Evolutionary conservation across 2,329 filamentous ascomycete species (phyloP).

Genomic region (Cytospora chrysosperma): DNA sequence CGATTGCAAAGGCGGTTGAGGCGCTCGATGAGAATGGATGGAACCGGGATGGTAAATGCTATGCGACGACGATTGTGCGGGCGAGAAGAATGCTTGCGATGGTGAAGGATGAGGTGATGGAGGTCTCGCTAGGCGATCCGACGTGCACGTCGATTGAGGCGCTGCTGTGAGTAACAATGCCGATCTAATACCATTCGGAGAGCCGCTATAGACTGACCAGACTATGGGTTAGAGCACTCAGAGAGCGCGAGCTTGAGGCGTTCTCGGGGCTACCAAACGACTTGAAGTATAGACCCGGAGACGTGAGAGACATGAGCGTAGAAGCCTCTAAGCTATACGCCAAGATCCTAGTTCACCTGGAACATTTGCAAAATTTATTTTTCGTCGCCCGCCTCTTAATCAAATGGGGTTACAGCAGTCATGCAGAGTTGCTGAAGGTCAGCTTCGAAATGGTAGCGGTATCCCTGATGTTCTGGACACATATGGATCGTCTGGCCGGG

Average conservation of each 20-base stretch:
- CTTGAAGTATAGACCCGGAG: slow-evolving; percentile 39
- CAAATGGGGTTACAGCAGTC: slow-evolving; percentile 40
- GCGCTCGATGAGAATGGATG: slow-evolving; percentile 50
- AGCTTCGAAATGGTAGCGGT: slow-evolving; percentile 49
- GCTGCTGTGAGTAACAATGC: slow-evolving; percentile 29
- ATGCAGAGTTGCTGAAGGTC: slow-evolving; percentile 42
- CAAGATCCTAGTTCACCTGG: slow-evolving; percentile 47
- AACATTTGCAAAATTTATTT: slow-evolving; percentile 57
- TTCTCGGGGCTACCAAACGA: slow-evolving; percentile 38
- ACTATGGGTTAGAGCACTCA: slow-evolving; percentile 35
- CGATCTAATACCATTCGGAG: accelerated
- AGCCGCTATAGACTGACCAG: background rate
- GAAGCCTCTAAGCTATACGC: slow-evolving; percentile 39
- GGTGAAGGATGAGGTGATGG: slow-evolving; percentile 58
- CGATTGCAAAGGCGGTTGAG: slow-evolving; percentile 38
- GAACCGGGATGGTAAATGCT: slow-evolving; percentile 46
- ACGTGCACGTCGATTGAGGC: slow-evolving; percentile 39
- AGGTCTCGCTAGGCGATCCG: slow-evolving; percentile 49
- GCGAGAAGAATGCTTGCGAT: slow-evolving; percentile 47
- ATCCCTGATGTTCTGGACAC: slow-evolving; percentile 49
- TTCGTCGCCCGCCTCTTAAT: slow-evolving; percentile 57
- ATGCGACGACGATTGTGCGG: slow-evolving; percentile 45
- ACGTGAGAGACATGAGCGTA: slow-evolving; percentile 36
- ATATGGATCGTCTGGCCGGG: slow-evolving; percentile 44
- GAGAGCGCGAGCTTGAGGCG: slow-evolving; percentile 34